These are phyloP conservation scores for Pythium myriotylum DNA, from an alignment of 352 stramenopile species.

Conservation along the genomic window DNA sequence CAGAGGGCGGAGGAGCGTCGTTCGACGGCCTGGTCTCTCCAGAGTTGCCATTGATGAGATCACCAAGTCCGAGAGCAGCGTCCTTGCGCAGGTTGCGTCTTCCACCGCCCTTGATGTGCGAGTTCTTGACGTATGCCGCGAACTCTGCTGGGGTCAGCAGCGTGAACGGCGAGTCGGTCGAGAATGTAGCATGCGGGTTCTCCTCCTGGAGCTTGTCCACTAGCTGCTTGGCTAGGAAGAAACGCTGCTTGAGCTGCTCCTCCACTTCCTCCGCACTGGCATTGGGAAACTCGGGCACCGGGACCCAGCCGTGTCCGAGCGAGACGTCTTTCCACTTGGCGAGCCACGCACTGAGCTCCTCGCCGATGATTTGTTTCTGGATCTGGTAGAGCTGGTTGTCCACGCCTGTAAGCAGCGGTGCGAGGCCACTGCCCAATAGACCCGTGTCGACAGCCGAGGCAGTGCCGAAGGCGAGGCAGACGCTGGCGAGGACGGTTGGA, in stretches of 20 bases:
- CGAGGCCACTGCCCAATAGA: background rate
- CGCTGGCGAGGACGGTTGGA: background rate
- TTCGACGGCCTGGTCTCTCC: too few relatives aligned
- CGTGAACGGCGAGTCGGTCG: conserved; percentile 48
- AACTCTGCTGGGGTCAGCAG: conserved; percentile 63
- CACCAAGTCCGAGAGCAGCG: background rate
- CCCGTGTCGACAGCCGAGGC: too few relatives aligned
- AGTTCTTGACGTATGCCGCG: conserved; percentile 40
- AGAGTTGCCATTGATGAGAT: too few relatives aligned
- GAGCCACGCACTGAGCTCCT: conserved; percentile 44
- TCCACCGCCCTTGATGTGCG: conserved; percentile 23
- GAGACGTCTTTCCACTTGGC: conserved; percentile 31
- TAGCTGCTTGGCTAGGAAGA: conserved; percentile 49
- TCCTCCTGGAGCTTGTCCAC: conserved; percentile 33
- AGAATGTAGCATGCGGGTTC: conserved; percentile 50
- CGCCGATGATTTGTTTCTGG: conserved; percentile 37
- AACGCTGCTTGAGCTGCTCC: conserved; percentile 46
- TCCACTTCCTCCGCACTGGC: conserved; percentile 26
- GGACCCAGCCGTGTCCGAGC: conserved; percentile 38
- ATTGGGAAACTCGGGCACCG: conserved; percentile 38
- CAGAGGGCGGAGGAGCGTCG: too few relatives aligned
- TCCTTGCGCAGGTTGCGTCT: background rate
- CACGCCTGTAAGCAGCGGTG: conserved; percentile 50
- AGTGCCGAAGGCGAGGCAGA: too few relatives aligned
- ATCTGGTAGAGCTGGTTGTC: conserved; percentile 50